A percentile compares a stretch with the other conserved stretches of the same genome.
These are phyloP conservation scores for Pycnococcus provasolii DNA, from an alignment of 139 green algal species.

Conservation along the genomic window DNA sequence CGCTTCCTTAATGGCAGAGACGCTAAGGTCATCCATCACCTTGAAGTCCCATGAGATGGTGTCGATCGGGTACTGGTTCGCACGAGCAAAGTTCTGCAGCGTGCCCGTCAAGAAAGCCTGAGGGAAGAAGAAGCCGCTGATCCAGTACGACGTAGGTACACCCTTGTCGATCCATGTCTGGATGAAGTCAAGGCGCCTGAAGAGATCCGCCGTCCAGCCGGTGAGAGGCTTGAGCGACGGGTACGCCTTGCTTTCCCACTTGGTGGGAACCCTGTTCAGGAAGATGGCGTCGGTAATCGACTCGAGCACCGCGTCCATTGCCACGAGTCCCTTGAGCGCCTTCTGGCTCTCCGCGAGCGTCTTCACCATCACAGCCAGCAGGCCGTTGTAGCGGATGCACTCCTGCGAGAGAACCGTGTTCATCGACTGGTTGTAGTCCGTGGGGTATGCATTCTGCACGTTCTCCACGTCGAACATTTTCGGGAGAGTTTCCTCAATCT, in stretches of 20 bases:
- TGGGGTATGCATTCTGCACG: constrained; percentile 51
- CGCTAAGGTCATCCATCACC: constrained; percentile 44
- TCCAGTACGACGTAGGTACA: constrained; percentile 57
- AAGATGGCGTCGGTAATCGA: constrained; percentile 53
- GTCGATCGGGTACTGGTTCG: constrained; percentile 64
- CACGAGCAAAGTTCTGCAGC: constrained; percentile 73
- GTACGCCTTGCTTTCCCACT: constrained; percentile 69
- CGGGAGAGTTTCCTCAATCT: constrained; percentile 12
- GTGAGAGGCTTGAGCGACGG: constrained; percentile 71
- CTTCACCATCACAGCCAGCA: constrained; percentile 47
- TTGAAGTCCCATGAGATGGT: constrained; percentile 60
- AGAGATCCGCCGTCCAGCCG: constrained; percentile 59
- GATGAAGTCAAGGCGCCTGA: constrained; percentile 61
- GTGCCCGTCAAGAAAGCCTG: constrained; percentile 75
- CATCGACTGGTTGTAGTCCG: constrained; percentile 70
- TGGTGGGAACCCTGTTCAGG: constrained; percentile 72
- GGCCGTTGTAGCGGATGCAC: constrained; percentile 58
- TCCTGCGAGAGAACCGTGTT: constrained; percentile 70
- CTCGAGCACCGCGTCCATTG: constrained; percentile 69
- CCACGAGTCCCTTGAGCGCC: constrained; percentile 49
- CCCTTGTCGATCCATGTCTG: constrained; percentile 49
- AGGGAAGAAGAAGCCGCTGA: constrained; percentile 79
- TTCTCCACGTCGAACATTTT: constrained; percentile 52
- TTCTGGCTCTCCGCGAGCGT: constrained; percentile 32
- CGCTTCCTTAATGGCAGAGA: constrained; percentile 10